Base-by-base conservation (phyloP, 768 basidiomycete genomes). In the Mycena olivaceomarginata region DNA sequence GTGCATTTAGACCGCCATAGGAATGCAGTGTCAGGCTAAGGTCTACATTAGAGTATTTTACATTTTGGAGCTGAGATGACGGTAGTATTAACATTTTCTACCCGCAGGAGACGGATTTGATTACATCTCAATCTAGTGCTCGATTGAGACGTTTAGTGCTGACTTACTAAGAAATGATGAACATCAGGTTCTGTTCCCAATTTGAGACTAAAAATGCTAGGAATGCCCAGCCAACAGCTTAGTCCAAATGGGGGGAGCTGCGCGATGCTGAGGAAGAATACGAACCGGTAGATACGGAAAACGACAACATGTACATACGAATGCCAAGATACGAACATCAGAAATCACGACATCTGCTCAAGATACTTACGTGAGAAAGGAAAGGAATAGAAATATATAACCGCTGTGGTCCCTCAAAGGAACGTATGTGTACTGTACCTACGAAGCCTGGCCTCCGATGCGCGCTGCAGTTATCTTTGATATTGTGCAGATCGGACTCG, bases 401-500 rank as follows among this genome's bases (percentile, higher is more conserved):
- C 40, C 5, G 37, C 53, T 57, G 15, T 68, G 67, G 67, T 68
- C 53, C 53, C n/a, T 68, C 67, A 68, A 48, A 67, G 67, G 39
- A n/a, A 68, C 53, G 40, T 57, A 68, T 56, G 40, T 53, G 31
- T 4, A 68, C 46, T 68, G 40, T 56, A 25, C 13, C 53, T 22
- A 56, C 53, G 15, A 57, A 68, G 37, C 41, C 67, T 68, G 13
- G 53, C 67, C 53, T 68, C 40, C 57, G 40, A 48, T 68, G 67
- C 57, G 67, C 67, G n/a, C 51, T 68, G 13, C 53, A 51, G 51
- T 51, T 68, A 68, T 51, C 65, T 22, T 51, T 39, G 25, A 67
- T 51, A 67, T 68, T 68, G 67, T 40, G 67, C 22, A 57, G 31
- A 56, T 68, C 13, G 40, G 53, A 68, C 67, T 68, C 67, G 53